phyloP scores from a whole-genome alignment of 2,329 filamentous ascomycete species.

The Alternaria gaisen region DNA sequence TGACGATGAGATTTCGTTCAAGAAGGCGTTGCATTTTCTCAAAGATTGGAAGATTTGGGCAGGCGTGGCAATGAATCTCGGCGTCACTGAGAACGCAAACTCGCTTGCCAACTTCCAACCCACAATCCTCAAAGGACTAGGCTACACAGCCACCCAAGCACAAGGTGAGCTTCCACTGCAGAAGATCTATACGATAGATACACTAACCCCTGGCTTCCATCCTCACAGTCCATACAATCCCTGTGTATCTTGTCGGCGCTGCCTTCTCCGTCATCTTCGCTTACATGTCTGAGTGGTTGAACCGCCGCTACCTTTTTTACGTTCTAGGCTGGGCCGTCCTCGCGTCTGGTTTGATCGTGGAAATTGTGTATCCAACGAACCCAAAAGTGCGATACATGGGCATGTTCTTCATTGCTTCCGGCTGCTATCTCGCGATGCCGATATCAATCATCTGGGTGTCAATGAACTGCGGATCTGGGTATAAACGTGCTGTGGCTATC shows the following conservation, averaged over 20 bases:
- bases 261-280: conserved; percentile 42
- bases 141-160: conserved; percentile 45
- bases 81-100: conserved; percentile 45
- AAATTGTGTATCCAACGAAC: conserved; percentile 52
- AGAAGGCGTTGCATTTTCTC: conserved; percentile 53
- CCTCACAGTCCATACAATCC: conserved; percentile 41
- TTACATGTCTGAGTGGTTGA: conserved; percentile 37
- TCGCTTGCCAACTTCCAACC: conserved; percentile 46
- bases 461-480: conserved; percentile 56
- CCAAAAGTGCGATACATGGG: conserved; percentile 60
- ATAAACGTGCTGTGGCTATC: conserved; percentile 35
- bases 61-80: conserved; percentile 49
- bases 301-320: conserved; percentile 43
- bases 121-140: conserved; percentile 48
- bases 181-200: too few relatives aligned
- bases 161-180: conserved; percentile 19
- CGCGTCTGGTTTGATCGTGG: conserved; percentile 60
- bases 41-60: conserved; percentile 65
- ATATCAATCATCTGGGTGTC: conserved; percentile 66
- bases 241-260: conserved; percentile 45
- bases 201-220: too few relatives aligned
- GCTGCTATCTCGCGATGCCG: conserved; percentile 65
- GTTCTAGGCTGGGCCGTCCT: conserved; percentile 49
- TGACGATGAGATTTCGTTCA: conserved; percentile 58
- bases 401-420: conserved; percentile 63